These are phyloP conservation scores for Cyclospora cayetanensis DNA, from an alignment of 169 alveolate species.

Conservation along the genomic window DNA sequence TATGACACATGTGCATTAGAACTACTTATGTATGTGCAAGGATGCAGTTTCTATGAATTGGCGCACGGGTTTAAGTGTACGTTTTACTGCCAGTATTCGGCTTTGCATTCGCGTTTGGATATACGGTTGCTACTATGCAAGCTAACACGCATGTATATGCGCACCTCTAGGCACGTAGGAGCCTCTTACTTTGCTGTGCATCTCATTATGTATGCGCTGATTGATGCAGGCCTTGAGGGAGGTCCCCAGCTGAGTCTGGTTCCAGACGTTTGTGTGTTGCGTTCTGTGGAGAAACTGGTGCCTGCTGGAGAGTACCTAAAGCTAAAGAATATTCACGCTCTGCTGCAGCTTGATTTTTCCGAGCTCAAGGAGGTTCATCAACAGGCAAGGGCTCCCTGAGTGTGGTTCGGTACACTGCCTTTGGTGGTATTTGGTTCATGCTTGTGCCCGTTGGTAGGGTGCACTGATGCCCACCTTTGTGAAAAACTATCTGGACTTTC, in stretches of 20 bases:
- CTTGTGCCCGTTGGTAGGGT: background rate
- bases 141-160: background rate
- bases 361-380: slow-evolving; percentile 56
- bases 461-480: too few relatives aligned
- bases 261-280: slow-evolving; percentile 59
- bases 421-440: background rate
- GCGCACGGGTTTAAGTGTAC: too few relatives aligned
- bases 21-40: background rate
- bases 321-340: slow-evolving; percentile 5
- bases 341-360: slow-evolving; percentile 28
- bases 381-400: background rate
- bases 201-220: background rate
- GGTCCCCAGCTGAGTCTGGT: slow-evolving; percentile 60
- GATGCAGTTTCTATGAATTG: too few relatives aligned
- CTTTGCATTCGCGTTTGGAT: background rate
- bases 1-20: background rate
- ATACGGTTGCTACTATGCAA: background rate
- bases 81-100: too few relatives aligned
- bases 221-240: slow-evolving; percentile 55
- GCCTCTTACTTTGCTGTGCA: background rate
- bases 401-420: background rate
- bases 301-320: slow-evolving; percentile 55
- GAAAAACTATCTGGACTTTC: too few relatives aligned
- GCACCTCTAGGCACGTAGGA: background rate
- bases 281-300: slow-evolving; percentile 45